phyloP scores from a whole-genome alignment of 129 eudicot species.

The Logfia minima region DNA sequence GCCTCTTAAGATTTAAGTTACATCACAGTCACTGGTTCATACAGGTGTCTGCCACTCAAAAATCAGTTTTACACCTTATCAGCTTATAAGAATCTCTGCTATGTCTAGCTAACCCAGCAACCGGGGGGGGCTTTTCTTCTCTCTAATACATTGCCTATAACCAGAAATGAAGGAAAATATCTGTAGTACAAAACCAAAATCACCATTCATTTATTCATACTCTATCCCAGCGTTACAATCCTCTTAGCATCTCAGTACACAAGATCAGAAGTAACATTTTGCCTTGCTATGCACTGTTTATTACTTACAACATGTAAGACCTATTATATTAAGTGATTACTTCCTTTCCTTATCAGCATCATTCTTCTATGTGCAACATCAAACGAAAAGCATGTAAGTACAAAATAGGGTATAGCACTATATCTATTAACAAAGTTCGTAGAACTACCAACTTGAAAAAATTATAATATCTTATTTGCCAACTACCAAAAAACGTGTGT shows the following conservation, averaged over 20 bases:
- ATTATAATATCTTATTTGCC: not conserved
- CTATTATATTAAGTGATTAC: not conserved
- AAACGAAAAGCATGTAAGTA: too few relatives aligned
- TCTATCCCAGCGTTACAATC: not conserved
- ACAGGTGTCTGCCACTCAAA: too few relatives aligned
- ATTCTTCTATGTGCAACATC: not conserved
- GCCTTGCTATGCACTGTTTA: not conserved
- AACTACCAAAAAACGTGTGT: not conserved
- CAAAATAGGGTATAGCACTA: not conserved
- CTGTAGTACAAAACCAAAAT: not conserved
- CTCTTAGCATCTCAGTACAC: not conserved
- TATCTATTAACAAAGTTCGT: not conserved
- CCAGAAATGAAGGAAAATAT: not conserved
- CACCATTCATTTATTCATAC: not conserved
- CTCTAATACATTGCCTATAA: not conserved
- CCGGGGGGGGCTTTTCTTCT: not conserved
- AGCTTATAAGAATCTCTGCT: not conserved
- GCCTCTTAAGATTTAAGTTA: too few relatives aligned
- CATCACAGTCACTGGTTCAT: too few relatives aligned
- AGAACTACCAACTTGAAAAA: not conserved
- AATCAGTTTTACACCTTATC: not conserved
- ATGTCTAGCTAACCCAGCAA: not conserved
- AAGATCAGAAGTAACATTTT: not conserved
- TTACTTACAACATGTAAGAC: not conserved
- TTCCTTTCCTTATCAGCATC: not conserved